phyloP scores from a whole-genome alignment of 768 basidiomycete species.

The Tubosaeta sp. region DNA sequence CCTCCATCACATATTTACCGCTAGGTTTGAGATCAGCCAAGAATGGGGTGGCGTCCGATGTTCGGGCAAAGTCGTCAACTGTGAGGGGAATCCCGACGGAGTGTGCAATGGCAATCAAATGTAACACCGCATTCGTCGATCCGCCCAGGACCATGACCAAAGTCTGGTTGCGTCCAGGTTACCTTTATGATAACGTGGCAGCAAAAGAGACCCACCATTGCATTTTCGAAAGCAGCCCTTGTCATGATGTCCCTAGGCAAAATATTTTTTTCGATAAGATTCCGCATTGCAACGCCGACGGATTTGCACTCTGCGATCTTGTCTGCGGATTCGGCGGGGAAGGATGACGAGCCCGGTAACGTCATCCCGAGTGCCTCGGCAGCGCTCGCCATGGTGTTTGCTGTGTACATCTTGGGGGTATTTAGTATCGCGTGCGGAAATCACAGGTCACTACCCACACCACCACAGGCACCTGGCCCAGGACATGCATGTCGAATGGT shows the following conservation, averaged over 20 bases:
- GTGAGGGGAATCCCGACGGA: constrained; percentile 86
- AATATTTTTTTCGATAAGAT: constrained; percentile 87
- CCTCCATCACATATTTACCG: constrained; percentile 98
- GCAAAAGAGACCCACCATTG: constrained; percentile 59
- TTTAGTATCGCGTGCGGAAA: constrained; percentile 3
- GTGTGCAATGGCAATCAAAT: constrained; percentile 95
- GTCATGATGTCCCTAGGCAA: constrained; percentile 97
- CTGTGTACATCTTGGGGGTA: constrained; percentile 82
- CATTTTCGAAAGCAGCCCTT: constrained; percentile 93
- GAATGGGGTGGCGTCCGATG: constrained; percentile 92
- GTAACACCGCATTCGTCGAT: constrained; percentile 95
- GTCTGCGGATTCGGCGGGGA: constrained; percentile 88
- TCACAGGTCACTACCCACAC: constrained; percentile 52
- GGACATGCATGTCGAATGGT: constrained; percentile 93
- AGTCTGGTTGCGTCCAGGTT: constrained; percentile 47
- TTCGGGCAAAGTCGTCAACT: constrained; percentile 89
- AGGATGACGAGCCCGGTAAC: constrained; percentile 94
- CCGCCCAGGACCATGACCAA: constrained; percentile 96
- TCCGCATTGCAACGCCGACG: constrained; percentile 78
- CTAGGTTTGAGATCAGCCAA: constrained; percentile 95
- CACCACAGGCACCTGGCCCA: constrained; percentile 97
- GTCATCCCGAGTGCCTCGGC: constrained; percentile 96
- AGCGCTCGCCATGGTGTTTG: constrained; percentile 97
- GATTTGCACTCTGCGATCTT: constrained; percentile 81
- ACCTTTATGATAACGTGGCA: constrained; percentile 5